A percentile compares a stretch with the other conserved stretches of the same genome.
These are phyloP conservation scores for Epichloe gansuensis DNA, from an alignment of 2,329 filamentous ascomycete genomes.

Conservation along the genomic window DNA sequence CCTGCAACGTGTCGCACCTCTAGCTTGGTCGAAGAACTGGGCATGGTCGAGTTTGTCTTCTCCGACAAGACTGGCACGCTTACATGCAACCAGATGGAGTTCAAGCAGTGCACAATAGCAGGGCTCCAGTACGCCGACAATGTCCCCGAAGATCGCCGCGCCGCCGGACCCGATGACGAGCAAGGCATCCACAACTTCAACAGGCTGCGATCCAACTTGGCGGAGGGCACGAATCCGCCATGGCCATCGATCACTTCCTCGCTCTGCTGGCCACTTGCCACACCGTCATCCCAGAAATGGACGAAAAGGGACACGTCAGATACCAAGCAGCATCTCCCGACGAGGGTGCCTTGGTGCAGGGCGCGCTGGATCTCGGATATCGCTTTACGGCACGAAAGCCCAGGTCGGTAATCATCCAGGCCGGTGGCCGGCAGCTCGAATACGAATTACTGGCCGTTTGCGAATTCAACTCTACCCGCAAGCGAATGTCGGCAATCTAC, in stretches of 20 bases:
- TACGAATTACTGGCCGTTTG: constrained; percentile 94
- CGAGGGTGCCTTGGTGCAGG: constrained; percentile 91
- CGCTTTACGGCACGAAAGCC: constrained; percentile 86
- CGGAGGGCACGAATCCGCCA: constrained; percentile 37
- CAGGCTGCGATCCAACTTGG: constrained; percentile 56
- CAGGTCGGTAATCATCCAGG: constrained; percentile 71
- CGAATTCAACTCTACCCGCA: constrained; percentile 89
- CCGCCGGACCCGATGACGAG: constrained; percentile 69
- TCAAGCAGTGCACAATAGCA: constrained; percentile 85
- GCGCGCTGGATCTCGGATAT: constrained; percentile 76
- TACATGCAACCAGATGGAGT: constrained; percentile 99
- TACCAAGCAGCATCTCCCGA: constrained; percentile 97
- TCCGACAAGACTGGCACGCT: constrained; percentile 95
- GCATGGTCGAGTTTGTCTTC: constrained; percentile 98
- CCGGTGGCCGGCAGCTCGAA: constrained; percentile 59
- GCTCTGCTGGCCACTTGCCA: constrained; percentile 82
- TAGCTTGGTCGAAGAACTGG: constrained; percentile 89
- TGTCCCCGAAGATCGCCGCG: constrained; percentile 78
- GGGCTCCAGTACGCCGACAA: constrained; percentile 91
- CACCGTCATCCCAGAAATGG: constrained; percentile 88
- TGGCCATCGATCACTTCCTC: constrained; percentile 66
- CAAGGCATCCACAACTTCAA: constrained; percentile 78
- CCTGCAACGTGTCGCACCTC: constrained; percentile 93
- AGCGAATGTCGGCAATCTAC: constrained; percentile 96
- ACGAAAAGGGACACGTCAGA: constrained; percentile 75